phyloP scores from a whole-genome alignment of 768 basidiomycete species.

The Leucocoprinus leucothites region DNA sequence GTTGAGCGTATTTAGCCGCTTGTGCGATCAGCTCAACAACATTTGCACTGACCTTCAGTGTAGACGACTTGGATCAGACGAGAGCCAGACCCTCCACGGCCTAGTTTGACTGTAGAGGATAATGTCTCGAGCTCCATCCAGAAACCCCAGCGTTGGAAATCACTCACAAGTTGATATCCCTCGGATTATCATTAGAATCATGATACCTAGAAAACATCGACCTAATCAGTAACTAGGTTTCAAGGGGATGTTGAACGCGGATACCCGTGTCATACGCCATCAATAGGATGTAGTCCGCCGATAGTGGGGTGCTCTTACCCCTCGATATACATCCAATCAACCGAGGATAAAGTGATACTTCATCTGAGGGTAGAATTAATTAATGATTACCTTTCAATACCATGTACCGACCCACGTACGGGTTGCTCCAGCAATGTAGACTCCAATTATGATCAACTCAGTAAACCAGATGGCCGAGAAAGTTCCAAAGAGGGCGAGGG shows the following conservation, averaged over 20 bases:
- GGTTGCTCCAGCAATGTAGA: not conserved
- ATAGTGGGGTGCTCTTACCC: not conserved
- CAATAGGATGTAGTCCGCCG: not conserved
- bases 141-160: too few relatives aligned
- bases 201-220: not conserved
- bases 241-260: not conserved
- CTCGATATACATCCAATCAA: not conserved
- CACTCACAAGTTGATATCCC: not conserved
- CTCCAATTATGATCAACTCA: not conserved
- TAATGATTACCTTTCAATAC: not conserved
- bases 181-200: not conserved
- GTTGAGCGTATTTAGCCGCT: too few relatives aligned
- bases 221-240: not conserved
- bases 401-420: not conserved
- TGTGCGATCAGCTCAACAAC: too few relatives aligned
- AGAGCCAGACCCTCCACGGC: too few relatives aligned
- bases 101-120: too few relatives aligned
- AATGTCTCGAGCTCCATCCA: too few relatives aligned
- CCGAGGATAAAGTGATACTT: not conserved
- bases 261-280: conserved; percentile 2
- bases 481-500: not conserved
- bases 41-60: too few relatives aligned
- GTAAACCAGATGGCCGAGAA: not conserved
- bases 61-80: too few relatives aligned
- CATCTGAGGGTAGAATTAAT: not conserved